Base-by-base conservation (phyloP, 129 eudicot species). In the Oenanthe sinensis region DNA sequence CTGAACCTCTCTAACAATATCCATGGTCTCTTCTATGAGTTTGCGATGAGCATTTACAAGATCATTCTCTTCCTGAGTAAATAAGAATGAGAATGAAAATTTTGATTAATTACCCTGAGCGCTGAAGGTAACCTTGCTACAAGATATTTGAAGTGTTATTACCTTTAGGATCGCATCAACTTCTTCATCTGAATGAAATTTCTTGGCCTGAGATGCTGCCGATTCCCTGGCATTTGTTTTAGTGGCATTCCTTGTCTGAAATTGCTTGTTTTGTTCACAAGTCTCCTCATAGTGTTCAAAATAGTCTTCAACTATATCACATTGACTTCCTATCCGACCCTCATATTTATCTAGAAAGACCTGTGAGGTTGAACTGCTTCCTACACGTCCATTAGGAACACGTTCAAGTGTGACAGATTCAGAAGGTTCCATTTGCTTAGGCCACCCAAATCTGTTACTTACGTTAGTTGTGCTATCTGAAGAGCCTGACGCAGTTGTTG, bases 1-100 rank as follows among this genome's bases (percentile, higher is more conserved):
- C 9, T 3, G 9, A 24, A 90, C 96, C 92, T 90, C 90, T 74
- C 75, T 85, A 60, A 90, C 96, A 37, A 86, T 85, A 62, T 85
- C 85, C 87, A 90, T 90, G 4, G 96, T 90, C 84, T 83, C 87
- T 77, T 90, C 92, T 82, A 90, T 86, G 78, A 83, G 89, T 74
- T 79, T 85, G 74, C 92, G 77, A 58, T 90, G 96, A 75, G 91
- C 90, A 75, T 42, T 81, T n/a, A 90, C 81, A 63, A 90, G 88
- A 82, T 85, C 88, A 72, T 85, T 92, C 82, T 90, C 96, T 81
- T 90, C 96, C 96, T 90, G 76, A 52, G 37, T 16, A 81, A 74
- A 83, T 58, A 26, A 43, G 67, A 81, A 49, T 75, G 28, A 77
- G 8, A 5, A 13, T 33, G 37, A 0, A 50, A 48, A 0, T 13